Percentiles rank a stretch among this genome's conserved stretches.
These are phyloP conservation scores for Nectriaceae sp. DNA, from an alignment of 2,329 filamentous ascomycete genomes.

Conservation along the genomic window DNA sequence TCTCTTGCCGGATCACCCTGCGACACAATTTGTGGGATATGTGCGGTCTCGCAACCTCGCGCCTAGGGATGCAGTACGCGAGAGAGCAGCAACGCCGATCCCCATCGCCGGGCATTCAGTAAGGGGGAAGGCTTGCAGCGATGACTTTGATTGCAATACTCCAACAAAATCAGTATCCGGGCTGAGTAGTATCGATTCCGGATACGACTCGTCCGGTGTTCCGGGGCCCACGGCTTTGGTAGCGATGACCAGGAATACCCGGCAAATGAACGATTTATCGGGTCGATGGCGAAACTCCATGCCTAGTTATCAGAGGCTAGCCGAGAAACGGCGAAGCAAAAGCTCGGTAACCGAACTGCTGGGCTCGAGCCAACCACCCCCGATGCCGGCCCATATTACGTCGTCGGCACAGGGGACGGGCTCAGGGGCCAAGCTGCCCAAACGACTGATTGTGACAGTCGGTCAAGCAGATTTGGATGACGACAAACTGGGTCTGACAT, in stretches of 20 bases:
- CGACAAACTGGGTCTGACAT: conserved; percentile 21
- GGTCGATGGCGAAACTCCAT: conserved; percentile 11
- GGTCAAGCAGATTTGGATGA: conserved; percentile 14
- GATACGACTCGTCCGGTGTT: conserved; percentile 25
- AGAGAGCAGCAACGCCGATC: conserved; percentile 20
- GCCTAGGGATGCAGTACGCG: conserved; percentile 11
- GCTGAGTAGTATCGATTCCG: conserved; percentile 27
- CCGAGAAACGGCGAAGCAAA: conserved; percentile 19
- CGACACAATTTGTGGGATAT: conserved; percentile 30
- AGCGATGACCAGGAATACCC: conserved; percentile 15
- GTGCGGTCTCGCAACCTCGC: conserved; percentile 26
- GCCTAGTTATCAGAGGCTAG: conserved; percentile 15
- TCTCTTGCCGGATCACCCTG: conserved; percentile 25
- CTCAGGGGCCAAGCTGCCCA: neutral
- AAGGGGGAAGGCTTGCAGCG: conserved; percentile 12
- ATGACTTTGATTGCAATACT: conserved; percentile 19
- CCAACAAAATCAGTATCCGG: conserved; percentile 24
- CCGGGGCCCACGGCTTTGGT: conserved; percentile 22
- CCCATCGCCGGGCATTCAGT: conserved; percentile 19
- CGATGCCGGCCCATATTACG: conserved; percentile 6
- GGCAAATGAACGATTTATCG: conserved; percentile 19
- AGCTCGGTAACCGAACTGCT: conserved; percentile 19
- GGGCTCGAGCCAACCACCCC: conserved; percentile 15
- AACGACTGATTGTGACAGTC: conserved; percentile 8
- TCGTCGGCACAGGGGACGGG: neutral